Percentiles rank a stretch among this genome's conserved stretches.
phyloP scores from a whole-genome alignment of 2,329 filamentous ascomycete species.

The Aspergillus candidus region DNA sequence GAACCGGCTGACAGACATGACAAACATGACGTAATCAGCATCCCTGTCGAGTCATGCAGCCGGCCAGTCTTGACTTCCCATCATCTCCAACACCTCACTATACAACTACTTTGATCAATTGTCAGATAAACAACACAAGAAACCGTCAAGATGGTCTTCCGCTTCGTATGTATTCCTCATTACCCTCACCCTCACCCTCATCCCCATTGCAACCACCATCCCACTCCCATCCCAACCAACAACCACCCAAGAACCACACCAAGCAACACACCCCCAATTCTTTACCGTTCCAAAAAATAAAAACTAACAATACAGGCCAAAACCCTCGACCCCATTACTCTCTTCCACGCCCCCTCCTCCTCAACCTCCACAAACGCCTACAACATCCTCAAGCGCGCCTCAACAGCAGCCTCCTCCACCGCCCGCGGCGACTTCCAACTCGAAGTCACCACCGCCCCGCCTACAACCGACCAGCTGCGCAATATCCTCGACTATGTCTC shows the following conservation, averaged over 20 bases:
- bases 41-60: not conserved
- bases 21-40: slow-evolving; percentile 11
- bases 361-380: slow-evolving; percentile 67
- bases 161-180: slow-evolving; percentile 14
- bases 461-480: slow-evolving; percentile 75
- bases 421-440: slow-evolving; percentile 74
- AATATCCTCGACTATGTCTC: slow-evolving; percentile 69
- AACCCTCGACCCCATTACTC: slow-evolving; percentile 82
- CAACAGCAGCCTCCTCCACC: slow-evolving; percentile 65
- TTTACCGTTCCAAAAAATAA: too few relatives aligned
- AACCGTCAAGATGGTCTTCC: slow-evolving; percentile 18
- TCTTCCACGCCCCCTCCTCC: slow-evolving; percentile 82
- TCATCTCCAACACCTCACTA: not conserved
- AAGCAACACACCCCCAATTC: not conserved
- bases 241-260: not conserved
- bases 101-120: not conserved
- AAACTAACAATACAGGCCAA: slow-evolving; percentile 53
- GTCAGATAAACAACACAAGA: not conserved
- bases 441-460: slow-evolving; percentile 71
- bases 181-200: not conserved
- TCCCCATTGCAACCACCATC: too few relatives aligned
- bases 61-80: not conserved
- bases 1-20: not conserved
- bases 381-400: slow-evolving; percentile 72
- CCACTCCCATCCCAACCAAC: not conserved